Base-by-base conservation (phyloP, 768 basidiomycete genomes). In the Tubosaeta sp. region DNA sequence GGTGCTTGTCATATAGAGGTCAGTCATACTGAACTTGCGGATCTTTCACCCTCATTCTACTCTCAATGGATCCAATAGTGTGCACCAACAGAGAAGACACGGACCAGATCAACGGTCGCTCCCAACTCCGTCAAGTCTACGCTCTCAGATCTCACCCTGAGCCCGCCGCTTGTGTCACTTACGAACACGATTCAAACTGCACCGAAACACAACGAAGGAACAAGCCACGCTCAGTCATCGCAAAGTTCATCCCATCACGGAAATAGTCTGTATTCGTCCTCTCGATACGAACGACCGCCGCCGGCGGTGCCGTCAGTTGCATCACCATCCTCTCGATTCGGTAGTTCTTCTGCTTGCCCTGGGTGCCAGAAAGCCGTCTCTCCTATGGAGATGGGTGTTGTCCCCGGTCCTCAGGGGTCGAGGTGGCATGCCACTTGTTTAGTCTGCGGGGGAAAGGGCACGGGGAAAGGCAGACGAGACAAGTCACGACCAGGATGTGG, bases 351-450 rank as follows among this genome's bases (percentile, higher is more conserved):
- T 51, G n/a, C 60, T 24, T 93, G 90, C 59, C 88, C 89, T 10
- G 89, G 87, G 22, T 93, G 90, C 65, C 74, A 73, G 46, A 82
- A 79, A 58, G 62, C 79, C 0, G 90, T 92, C 12, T 87, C 87
- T 14, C 80, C 80, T 1, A 91, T 93, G 89, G 90, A 92, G 60
- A 75, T 80, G 51, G 90, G 90, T 9, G 89, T 92, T 27, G 86
- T 93, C 34, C 84, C 88, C 24, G 90, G 90, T 5, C 90, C 90
- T 21, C 84, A 87, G 53, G 86, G 86, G 31, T 83, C 84, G 29
- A 78, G 80, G 55, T 93, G 90, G 90, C 90, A 93, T 65, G 73
- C 77, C 7, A 62, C 76, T 34, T 93, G 90, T 66, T 75, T 93
- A 44, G 76, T 90, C 6, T 93, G 90, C 60, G 90, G 90, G 1